phyloP scores from a whole-genome alignment of 2,329 filamentous ascomycete species.

The Aurifilum marmelostoma region DNA sequence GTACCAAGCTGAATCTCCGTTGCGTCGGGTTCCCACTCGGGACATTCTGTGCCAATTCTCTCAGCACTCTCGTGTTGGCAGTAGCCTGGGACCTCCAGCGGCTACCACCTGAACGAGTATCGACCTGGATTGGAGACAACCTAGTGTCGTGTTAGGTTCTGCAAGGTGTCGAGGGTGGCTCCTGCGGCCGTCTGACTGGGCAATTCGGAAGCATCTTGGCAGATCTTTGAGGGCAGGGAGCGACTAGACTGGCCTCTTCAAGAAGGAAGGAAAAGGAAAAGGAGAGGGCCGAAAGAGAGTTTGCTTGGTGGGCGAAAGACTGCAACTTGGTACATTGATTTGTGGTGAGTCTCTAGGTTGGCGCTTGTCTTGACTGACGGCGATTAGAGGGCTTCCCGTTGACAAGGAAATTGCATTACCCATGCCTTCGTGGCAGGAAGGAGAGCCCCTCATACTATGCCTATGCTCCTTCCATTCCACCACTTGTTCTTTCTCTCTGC shows the following conservation, averaged over 20 bases:
- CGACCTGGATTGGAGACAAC: not conserved
- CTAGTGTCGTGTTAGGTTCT: slow-evolving; percentile 62
- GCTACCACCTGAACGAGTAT: slow-evolving; percentile 3
- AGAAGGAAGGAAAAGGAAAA: too few species aligned
- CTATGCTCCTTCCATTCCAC: not conserved
- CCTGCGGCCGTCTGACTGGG: slow-evolving; percentile 57
- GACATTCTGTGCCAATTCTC: slow-evolving; percentile 62
- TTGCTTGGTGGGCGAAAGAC: too few species aligned
- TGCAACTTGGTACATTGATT: too few species aligned
- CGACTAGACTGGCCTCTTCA: too few species aligned
- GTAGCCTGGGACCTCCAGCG: slow-evolving; percentile 26
- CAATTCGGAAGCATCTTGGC: too few species aligned
- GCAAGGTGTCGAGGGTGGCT: slow-evolving; percentile 67
- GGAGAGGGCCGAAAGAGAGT: too few species aligned
- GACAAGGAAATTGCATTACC: too few species aligned
- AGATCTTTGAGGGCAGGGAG: too few species aligned
- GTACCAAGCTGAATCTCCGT: slow-evolving; percentile 59
- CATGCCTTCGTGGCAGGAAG: not conserved
- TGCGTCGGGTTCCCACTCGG: slow-evolving; percentile 64
- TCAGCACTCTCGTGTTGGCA: slow-evolving; percentile 23
- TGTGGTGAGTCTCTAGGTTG: too few species aligned
- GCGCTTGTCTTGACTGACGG: too few species aligned
- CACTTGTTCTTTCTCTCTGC: not conserved
- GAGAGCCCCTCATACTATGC: too few species aligned
- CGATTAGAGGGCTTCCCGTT: too few species aligned